Conservation (phyloP, 1,284 basidiomycete species). For the Cutaneotrichosporon sp. region DNA sequence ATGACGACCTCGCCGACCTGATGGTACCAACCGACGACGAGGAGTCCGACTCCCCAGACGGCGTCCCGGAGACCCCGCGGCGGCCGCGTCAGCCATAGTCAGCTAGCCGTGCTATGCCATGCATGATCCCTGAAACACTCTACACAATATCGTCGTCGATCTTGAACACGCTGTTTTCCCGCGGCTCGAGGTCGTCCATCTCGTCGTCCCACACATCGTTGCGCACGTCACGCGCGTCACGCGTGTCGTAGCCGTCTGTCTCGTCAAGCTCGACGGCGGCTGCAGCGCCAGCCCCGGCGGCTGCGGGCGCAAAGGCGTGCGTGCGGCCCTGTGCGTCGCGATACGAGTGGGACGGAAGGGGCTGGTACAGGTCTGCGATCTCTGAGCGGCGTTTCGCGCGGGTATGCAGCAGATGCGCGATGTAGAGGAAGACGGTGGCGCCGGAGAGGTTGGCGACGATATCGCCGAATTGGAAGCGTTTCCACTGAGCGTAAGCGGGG, state of each 20-base stretch:
- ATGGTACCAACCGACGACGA: constrained; percentile 47
- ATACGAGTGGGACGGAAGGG: constrained; percentile 32
- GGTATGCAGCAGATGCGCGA: constrained; percentile 35
- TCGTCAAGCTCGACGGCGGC: constrained; percentile 8
- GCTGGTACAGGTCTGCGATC: constrained; percentile 43
- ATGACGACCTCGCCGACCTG: constrained; percentile 33
- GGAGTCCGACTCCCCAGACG: constrained; percentile 13
- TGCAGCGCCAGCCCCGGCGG: constrained; percentile 1
- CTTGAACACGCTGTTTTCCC: constrained; percentile 3
- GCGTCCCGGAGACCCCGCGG: constrained; percentile 29
- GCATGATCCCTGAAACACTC: not conserved
- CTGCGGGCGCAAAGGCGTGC: constrained; percentile 29
- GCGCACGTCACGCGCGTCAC: not conserved
- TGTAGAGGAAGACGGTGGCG: constrained; percentile 38
- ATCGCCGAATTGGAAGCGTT: constrained; percentile 46
- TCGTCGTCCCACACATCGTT: constrained; percentile 35
- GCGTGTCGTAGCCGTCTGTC: constrained; percentile 3
- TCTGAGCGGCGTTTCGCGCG: constrained; percentile 30
- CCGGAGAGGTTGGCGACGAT: constrained; percentile 47
- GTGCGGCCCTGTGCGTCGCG: constrained; percentile 41
- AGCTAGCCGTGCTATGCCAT: too few relatives aligned
- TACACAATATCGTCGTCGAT: constrained; percentile 6
- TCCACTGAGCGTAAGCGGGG: constrained; percentile 30
- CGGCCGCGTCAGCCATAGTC: too few relatives aligned
- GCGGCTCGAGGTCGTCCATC: constrained; percentile 5